Evolutionary conservation across 306 rosid species (phyloP), one percentile per base, ranked within the genome.

Genomic region (Prosopis cineraria): DNA sequence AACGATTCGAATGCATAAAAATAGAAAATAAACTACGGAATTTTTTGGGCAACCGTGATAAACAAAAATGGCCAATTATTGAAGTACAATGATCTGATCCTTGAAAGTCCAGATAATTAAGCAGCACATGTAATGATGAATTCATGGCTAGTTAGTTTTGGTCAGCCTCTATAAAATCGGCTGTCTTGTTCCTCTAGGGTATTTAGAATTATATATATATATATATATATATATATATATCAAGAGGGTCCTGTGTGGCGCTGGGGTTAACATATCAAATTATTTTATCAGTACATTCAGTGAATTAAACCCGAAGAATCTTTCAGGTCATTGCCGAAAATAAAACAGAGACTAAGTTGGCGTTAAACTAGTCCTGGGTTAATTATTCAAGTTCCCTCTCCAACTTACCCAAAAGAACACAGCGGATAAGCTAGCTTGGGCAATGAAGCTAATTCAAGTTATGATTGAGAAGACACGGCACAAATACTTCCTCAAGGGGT

Each of bases 271-370:
- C 4, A 64, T 12, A 64, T 44, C 30, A 45, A 72, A 81, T 17
- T 52, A 70, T 70, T 53, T 55, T 52, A 39, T 53, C 43, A 75
- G 17, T 48, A 48, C 43, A 70, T 62, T 60, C 58, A 45, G 31
- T 56, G n/a, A 27, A 29, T 25, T 34, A 58, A 68, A 44, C 31
- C 33, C 45, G 40, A 72, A 72, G 55, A 50, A 39, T 50, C 37
- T 14, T 62, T 64, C 52, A 67, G 4, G 68, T 37, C 39, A 30
- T 52, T 70, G 58, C 63, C 53, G 25, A 63, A 68, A 75, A 69
- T 47, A 68, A 52, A 68, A 80, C 24, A 60, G 64, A 72, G 72
- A 77, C n/a, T 71, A 19, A 70, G 74, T 20, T 12, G 69, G 67
- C 30, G 78, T 13, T 60, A 6, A 60, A 19, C 24, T 19, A 10